A percentile compares a stretch with the other conserved stretches of the same genome.
Evolutionary conservation across 2,329 filamentous ascomycete genomes (phyloP).

Genomic region (Paracoccidioides brasiliensis): DNA sequence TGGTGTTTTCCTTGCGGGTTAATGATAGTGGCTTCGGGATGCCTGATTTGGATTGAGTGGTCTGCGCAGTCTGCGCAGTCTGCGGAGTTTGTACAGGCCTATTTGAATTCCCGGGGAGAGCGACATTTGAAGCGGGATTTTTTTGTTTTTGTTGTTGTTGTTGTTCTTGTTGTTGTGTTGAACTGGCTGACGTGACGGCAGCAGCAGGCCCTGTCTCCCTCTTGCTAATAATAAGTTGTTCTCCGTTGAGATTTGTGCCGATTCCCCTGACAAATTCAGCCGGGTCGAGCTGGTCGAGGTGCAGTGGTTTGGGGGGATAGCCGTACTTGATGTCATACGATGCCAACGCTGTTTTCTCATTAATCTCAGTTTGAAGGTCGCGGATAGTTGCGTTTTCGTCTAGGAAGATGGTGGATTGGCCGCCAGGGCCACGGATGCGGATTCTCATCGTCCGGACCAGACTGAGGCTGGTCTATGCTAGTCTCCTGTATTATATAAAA

Average conservation of each 20-base stretch:
- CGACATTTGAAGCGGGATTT: neutral
- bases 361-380: slow-evolving; percentile 31
- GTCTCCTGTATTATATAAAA: neutral
- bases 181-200: slow-evolving; percentile 6
- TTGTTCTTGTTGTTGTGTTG: neutral
- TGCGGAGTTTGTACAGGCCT: neutral
- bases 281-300: slow-evolving; percentile 41
- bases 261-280: slow-evolving; percentile 41
- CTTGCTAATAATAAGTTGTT: slow-evolving; percentile 52
- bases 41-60: neutral
- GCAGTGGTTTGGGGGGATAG: slow-evolving; percentile 57
- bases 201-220: slow-evolving; percentile 21
- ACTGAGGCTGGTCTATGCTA: neutral
- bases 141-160: neutral
- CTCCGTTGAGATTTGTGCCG: slow-evolving; percentile 51
- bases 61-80: neutral
- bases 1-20: slow-evolving; percentile 13
- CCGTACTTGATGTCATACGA: slow-evolving; percentile 71
- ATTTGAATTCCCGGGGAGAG: neutral
- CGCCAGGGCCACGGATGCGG: slow-evolving; percentile 60
- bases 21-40: slow-evolving; percentile 19
- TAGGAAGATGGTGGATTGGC: slow-evolving; percentile 57
- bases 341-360: slow-evolving; percentile 49
- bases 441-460: slow-evolving; percentile 46
- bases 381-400: slow-evolving; percentile 46